Evolutionary conservation across 495 filamentous ascomycete genomes (phyloP), one percentile per base, ranked within the genome.

Genomic region (Amorphotheca resinae): DNA sequence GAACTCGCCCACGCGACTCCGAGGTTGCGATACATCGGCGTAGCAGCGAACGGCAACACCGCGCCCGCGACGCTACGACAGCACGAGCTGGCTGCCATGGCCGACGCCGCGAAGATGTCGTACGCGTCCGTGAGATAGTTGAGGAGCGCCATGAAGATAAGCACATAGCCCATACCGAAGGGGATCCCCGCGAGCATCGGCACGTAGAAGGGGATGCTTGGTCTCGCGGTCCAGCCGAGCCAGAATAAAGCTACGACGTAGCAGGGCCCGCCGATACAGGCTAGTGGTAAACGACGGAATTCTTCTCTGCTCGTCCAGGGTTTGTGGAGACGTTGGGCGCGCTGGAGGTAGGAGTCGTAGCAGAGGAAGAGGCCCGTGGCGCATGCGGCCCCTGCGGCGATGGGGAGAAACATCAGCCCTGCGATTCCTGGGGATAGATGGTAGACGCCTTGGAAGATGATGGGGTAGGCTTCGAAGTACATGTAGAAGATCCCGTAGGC

Each of bases 141-240:
- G 59, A 51, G 20, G 5, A 48, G 36, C 2, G 42, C 33, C 32
- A 71, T 67, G 42, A 80, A 82, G 6, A 82, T 57, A 40, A 64
- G 65, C 5, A 82, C 48, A 52, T 77, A 81, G 3, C 79, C 80
- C 66, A 72, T 80, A 0, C 73, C 78, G 55, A 86, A 84, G 1
- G 77, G 64, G 20, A 80, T 60, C 4, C 76, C 69, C 2, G 77
- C 70, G 9, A 69, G 34, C 28, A 65, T 59, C 0, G 70, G 71
- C 5, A 60, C 60, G n/a, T 61, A 58, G 63, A 68, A 69, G n/a
- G 57, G 59, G 2, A 70, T 47, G 2, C 58, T 50, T 1, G 37
- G 32, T 11, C 57, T 56, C 9, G 65, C 53, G 8, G 67, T 66
- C 67, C 68, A 73, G 12, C 63, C 68, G 49, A 70, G 61, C 60